Evolutionary conservation across 1,284 basidiomycete genomes (phyloP).

Genomic region (Tremellales sp.): DNA sequence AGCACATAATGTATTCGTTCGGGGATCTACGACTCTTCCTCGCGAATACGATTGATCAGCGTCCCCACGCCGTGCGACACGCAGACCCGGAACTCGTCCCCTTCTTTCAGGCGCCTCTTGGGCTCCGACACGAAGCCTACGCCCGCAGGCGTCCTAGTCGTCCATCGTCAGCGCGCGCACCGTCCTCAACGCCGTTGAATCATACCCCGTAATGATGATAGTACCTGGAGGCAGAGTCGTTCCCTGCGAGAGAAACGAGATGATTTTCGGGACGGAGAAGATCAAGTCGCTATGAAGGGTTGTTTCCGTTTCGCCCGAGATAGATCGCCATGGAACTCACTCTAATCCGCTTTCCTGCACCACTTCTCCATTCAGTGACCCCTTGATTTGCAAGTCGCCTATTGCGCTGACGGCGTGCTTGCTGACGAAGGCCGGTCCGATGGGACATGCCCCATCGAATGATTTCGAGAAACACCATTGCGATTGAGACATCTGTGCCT

Average conservation of each 20-base stretch:
- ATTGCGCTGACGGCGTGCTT: slow-evolving; percentile 23
- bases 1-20: no score
- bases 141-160: slow-evolving; percentile 60
- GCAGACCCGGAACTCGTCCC: slow-evolving; percentile 66
- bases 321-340: slow-evolving; percentile 27
- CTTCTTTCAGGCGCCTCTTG: slow-evolving; percentile 65
- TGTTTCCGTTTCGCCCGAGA: neutral
- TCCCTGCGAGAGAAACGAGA: slow-evolving; percentile 74
- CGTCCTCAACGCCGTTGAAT: no score
- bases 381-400: slow-evolving; percentile 34
- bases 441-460: slow-evolving; percentile 50
- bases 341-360: slow-evolving; percentile 44
- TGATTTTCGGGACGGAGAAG: slow-evolving; percentile 47
- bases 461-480: slow-evolving; percentile 32
- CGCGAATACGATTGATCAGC: slow-evolving; percentile 66
- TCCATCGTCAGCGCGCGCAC: no score
- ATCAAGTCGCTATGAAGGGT: slow-evolving; percentile 44
- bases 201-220: slow-evolving; percentile 70
- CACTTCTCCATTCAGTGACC: slow-evolving; percentile 38
- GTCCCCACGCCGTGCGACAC: slow-evolving; percentile 48
- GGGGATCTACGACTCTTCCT: no score
- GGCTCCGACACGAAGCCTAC: slow-evolving; percentile 73
- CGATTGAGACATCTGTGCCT: slow-evolving; percentile 21
- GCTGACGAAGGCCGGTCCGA: slow-evolving; percentile 48
- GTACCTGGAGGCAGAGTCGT: slow-evolving; percentile 78